Conservation (phyloP, 805 yeast species). For the Saturnispora halmiae region DNA sequence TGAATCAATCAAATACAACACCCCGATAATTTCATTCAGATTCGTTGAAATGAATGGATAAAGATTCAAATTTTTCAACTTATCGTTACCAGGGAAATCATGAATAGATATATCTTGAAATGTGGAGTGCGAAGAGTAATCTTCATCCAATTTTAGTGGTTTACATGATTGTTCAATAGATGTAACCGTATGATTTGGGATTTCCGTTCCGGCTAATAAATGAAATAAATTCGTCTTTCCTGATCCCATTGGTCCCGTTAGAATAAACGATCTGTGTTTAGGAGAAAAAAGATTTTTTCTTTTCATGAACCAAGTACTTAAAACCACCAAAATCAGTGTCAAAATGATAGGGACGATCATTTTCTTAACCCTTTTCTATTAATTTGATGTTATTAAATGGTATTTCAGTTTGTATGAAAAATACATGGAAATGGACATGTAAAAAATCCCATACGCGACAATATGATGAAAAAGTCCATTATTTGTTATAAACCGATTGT, state of each 20-base stretch:
- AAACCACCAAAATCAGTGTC: constrained; percentile 9
- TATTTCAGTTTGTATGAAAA: no score
- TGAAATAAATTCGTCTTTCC: constrained; percentile 23
- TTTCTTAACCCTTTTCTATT: no score
- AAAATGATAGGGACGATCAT: constrained; percentile 11
- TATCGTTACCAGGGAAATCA: constrained; percentile 86
- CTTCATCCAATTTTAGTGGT: constrained; percentile 25
- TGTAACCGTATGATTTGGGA: constrained; percentile 34
- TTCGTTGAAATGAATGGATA: constrained; percentile 40
- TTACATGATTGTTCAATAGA: constrained; percentile 42
- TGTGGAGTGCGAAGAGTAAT: constrained; percentile 19
- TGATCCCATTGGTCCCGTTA: constrained; percentile 17
- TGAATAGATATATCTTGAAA: constrained; percentile 41
- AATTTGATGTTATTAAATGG: no score
- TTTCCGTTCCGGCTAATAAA: constrained; percentile 15
- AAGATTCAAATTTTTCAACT: constrained; percentile 49
- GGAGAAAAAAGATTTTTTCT: constrained; percentile 11
- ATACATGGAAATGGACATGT: no score
- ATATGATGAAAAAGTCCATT: no score
- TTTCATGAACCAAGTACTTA: constrained; percentile 12
- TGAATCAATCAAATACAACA: constrained; percentile 73
- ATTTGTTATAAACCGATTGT: no score
- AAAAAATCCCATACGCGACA: no score
- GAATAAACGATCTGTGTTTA: constrained; percentile 14
- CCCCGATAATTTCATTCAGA: constrained; percentile 45